These are phyloP conservation scores for Aspergillus pseudotamarii DNA, from an alignment of 2,329 filamentous ascomycete species.

Conservation along the genomic window DNA sequence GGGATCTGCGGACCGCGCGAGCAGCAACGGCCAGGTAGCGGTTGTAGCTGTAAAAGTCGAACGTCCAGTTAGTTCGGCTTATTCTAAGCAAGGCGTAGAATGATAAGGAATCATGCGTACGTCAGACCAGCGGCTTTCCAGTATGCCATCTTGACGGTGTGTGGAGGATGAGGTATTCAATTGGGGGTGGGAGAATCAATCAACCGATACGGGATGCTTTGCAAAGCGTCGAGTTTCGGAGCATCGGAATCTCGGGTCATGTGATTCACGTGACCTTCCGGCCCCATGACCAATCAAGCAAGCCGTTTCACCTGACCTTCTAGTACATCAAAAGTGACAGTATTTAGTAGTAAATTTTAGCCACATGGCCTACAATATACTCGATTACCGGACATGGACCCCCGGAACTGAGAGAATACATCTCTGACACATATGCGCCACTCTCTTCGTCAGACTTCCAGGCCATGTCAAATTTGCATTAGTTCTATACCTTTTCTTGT, in stretches of 20 bases:
- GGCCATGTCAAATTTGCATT: not conserved
- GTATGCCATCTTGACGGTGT: conserved; percentile 78
- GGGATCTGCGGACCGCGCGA: conserved; percentile 90
- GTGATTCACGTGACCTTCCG: conserved; percentile 28
- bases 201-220: conserved; percentile 30
- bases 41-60: conserved; percentile 78
- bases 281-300: not conserved
- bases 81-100: not conserved
- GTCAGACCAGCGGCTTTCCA: conserved; percentile 98
- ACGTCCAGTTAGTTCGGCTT: conserved; percentile 6
- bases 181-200: conserved; percentile 31
- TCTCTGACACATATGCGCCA: not conserved
- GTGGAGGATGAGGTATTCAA: conserved; percentile 30
- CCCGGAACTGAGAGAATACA: not conserved
- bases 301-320: not conserved
- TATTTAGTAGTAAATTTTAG: not conserved
- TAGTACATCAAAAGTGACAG: not conserved
- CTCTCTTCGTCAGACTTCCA: not conserved
- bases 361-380: not conserved
- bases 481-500: not conserved
- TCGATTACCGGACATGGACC: too few relatives aligned
- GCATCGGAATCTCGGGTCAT: conserved; percentile 36
- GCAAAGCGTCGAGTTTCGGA: conserved; percentile 38
- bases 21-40: conserved; percentile 96
- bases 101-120: conserved; percentile 57